Evolutionary conservation across 176 grass and related monocot species (phyloP).

Genomic region (Miscanthus lutarioriparius): DNA sequence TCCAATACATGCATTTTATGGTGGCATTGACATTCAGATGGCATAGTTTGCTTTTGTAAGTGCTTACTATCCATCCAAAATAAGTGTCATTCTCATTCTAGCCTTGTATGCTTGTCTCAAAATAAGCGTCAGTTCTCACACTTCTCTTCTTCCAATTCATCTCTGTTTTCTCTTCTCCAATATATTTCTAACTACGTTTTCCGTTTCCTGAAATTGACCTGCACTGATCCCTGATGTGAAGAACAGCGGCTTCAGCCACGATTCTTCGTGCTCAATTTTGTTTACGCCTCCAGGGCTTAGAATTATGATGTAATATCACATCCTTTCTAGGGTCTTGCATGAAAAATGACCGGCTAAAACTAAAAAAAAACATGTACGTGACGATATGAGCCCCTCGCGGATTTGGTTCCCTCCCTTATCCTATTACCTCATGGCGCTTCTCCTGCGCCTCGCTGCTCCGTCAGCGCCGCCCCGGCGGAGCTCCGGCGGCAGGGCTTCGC

Average conservation of each 20-base stretch:
- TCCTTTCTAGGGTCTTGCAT: background rate
- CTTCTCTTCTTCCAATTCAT: too few relatives aligned
- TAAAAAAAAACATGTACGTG: background rate
- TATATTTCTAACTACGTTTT: too few relatives aligned
- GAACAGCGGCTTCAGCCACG: too few relatives aligned
- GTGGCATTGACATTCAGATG: background rate
- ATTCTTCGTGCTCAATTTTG: too few relatives aligned
- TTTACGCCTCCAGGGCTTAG: too few relatives aligned
- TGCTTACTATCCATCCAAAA: too few relatives aligned
- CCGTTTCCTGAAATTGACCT: too few relatives aligned
- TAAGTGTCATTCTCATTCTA: too few relatives aligned
- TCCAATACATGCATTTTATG: background rate
- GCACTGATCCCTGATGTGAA: too few relatives aligned
- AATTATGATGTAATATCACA: background rate
- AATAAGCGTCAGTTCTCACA: too few relatives aligned
- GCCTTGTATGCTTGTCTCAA: too few relatives aligned
- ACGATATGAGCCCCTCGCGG: background rate
- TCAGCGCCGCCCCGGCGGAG: conserved; percentile 18
- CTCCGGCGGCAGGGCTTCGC: background rate
- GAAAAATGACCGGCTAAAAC: background rate
- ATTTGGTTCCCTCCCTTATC: conserved; percentile 33
- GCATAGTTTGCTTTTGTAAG: background rate
- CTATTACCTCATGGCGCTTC: conserved; percentile 48
- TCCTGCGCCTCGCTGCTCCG: conserved; percentile 43
- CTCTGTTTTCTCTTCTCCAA: too few relatives aligned